Percentiles rank a stretch among this genome's conserved stretches.
These are phyloP conservation scores for Kluyveromyces aestuarii DNA, from an alignment of 805 yeast species.

Conservation along the genomic window DNA sequence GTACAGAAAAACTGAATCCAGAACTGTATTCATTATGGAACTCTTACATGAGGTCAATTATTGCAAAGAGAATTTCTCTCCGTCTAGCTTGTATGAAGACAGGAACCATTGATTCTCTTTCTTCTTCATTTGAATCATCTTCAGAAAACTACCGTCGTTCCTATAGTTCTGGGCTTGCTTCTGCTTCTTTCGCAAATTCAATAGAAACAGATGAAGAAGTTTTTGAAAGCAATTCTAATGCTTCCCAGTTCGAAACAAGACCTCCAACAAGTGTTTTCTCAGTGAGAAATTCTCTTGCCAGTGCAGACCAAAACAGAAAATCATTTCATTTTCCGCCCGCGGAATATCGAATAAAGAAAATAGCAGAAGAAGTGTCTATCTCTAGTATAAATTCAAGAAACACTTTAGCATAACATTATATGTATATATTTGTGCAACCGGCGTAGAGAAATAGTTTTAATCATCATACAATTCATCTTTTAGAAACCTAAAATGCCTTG, in stretches of 20 bases:
- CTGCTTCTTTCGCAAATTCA: not conserved
- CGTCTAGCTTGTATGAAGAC: slow-evolving; percentile 19
- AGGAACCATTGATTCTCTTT: slow-evolving; percentile 5
- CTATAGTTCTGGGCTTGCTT: not conserved
- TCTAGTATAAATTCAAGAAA: slow-evolving; percentile 1
- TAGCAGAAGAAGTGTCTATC: not conserved
- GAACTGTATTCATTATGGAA: slow-evolving; percentile 24
- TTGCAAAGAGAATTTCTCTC: slow-evolving; percentile 27
- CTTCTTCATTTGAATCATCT: not conserved
- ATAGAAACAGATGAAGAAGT: too few species aligned
- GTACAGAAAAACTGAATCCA: slow-evolving; percentile 2
- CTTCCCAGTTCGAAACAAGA: not conserved
- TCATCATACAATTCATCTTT: not conserved
- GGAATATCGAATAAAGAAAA: not conserved
- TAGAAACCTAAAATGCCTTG: slow-evolving; percentile 9
- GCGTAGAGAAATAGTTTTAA: not conserved
- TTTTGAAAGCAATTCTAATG: too few species aligned
- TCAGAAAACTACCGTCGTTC: not conserved
- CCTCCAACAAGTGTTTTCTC: slow-evolving; percentile 1
- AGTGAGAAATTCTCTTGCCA: not conserved
- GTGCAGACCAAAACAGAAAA: slow-evolving; percentile 1
- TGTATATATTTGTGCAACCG: not conserved
- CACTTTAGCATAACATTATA: not conserved
- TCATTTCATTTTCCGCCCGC: not conserved
- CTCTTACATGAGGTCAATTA: slow-evolving; percentile 24